Evolutionary conservation across 352 stramenopile genomes (phyloP).

Genomic region (Phytopythium litorale): DNA sequence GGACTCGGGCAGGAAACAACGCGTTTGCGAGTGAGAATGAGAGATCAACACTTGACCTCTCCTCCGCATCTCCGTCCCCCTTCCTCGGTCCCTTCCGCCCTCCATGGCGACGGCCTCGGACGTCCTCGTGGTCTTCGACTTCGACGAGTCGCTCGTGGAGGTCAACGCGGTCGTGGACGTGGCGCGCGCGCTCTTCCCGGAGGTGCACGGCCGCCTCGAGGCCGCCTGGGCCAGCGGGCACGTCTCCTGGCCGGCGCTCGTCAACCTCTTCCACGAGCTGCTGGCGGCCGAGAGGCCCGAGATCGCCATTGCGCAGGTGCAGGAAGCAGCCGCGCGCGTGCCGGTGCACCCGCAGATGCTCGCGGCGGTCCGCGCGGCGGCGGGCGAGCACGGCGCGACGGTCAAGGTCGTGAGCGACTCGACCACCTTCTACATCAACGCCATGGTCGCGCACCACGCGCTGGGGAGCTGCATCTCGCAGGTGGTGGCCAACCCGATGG

Average conservation of each 20-base stretch:
- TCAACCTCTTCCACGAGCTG: slow-evolving; percentile 27
- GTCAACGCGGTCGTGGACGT: slow-evolving; percentile 41
- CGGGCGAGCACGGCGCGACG: slow-evolving; percentile 22
- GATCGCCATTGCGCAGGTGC: slow-evolving; percentile 20
- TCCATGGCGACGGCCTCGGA: slow-evolving; percentile 4
- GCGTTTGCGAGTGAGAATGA: too few relatives aligned
- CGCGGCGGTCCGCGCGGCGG: slow-evolving; percentile 37
- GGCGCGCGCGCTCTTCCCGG: slow-evolving; percentile 23
- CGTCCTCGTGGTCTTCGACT: slow-evolving; percentile 51
- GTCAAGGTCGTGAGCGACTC: slow-evolving; percentile 50
- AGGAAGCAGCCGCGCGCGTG: slow-evolving; percentile 20
- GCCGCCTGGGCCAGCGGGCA: slow-evolving; percentile 10
- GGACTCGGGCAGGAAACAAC: too few relatives aligned
- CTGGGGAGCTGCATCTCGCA: slow-evolving; percentile 26
- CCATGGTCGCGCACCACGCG: slow-evolving; percentile 27
- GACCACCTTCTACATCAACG: slow-evolving; percentile 42
- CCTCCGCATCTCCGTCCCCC: not conserved
- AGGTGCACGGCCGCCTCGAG: slow-evolving; percentile 18
- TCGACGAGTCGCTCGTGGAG: slow-evolving; percentile 43
- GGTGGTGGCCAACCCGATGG: slow-evolving; percentile 36
- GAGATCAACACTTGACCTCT: too few relatives aligned
- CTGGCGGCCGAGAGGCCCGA: slow-evolving; percentile 21
- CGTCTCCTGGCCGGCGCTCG: slow-evolving; percentile 17
- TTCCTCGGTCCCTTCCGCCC: not conserved
- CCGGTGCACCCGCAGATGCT: slow-evolving; percentile 34